Evolutionary conservation across 352 stramenopile genomes (phyloP), one percentile per base, ranked within the genome.

Genomic region (Halophytophthora polymorphica): DNA sequence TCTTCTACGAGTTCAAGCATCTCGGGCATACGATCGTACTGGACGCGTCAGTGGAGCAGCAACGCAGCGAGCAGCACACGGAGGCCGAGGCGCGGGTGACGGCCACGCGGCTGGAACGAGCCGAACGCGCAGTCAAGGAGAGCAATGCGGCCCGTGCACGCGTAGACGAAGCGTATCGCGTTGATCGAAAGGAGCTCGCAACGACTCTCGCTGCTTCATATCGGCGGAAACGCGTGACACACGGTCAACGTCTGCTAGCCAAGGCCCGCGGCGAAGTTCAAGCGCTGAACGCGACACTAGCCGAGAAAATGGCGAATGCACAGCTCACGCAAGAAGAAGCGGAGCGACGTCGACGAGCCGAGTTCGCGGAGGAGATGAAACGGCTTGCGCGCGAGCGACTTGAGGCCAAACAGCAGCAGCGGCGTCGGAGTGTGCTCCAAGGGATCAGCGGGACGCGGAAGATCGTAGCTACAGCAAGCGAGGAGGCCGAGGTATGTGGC

Each of bases 1-100:
- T 81, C 44, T 89, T 76, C 40, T 91, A 86, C 51, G 80, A 91
- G 49, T 89, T 88, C 45, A 84, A 82, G 55, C 58, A 84, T 58
- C 3, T 83, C 1, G 80, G 80, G 0, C 80, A 91, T 25, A 45
- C 58, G 6, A 58, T 70, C 1, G 34, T 66, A 23, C 79, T 79
- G 7, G 58, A 80, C 18, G 64, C 46, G 19, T 37, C 25, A 21
- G 41, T 17, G 44, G 28, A 63, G 12, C 18, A 13, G 14, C 36
- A 54, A 17, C 17, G 42, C 51, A 42, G 21, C 12, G 41, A 58
- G 23, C 19, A 50, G 45, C 52, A 53, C 42, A 0, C 15, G 17
- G 11, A 23, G 19, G 17, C 50, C 17, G 62, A 81, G 40, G 22
- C 10, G 8, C 22, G 51, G 2, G 56, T 75, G 19, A 50, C 61